These are phyloP conservation scores for Eremomyces bilateralis DNA, from an alignment of 495 filamentous ascomycete genomes.

Conservation along the genomic window DNA sequence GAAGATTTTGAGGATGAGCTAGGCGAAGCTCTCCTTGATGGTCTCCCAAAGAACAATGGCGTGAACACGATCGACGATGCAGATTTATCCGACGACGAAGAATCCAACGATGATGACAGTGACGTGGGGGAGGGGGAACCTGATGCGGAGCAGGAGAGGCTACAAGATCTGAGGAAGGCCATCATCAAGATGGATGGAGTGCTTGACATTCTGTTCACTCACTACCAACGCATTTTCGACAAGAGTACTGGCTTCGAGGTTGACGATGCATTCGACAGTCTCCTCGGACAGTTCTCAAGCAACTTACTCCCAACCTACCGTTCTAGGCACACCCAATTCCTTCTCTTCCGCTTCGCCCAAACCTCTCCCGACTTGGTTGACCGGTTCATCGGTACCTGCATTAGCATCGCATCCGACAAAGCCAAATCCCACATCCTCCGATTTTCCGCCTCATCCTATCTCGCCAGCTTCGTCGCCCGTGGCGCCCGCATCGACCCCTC, in stretches of 20 bases:
- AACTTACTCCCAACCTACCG: slow-evolving; percentile 77
- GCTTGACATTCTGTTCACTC: slow-evolving; percentile 68
- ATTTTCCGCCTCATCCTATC: slow-evolving; percentile 74
- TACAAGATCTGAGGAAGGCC: slow-evolving; percentile 48
- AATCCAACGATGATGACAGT: slow-evolving; percentile 22
- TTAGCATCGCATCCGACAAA: slow-evolving; percentile 42
- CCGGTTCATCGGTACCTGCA: slow-evolving; percentile 57
- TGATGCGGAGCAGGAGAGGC: slow-evolving; percentile 23
- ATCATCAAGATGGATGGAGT: slow-evolving; percentile 86
- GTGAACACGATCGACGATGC: too few species aligned
- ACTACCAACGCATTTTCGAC: slow-evolving; percentile 49
- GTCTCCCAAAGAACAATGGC: slow-evolving; percentile 2
- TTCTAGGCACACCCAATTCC: slow-evolving; percentile 70
- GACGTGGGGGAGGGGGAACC: slow-evolving; percentile 15
- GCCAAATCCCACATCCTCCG: slow-evolving; percentile 42
- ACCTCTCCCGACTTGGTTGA: slow-evolving; percentile 49
- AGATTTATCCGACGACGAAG: slow-evolving; percentile 23
- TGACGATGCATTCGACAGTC: slow-evolving; percentile 37
- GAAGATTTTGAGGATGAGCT: slow-evolving; percentile 62
- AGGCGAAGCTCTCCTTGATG: slow-evolving; percentile 28
- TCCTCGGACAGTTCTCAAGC: slow-evolving; percentile 61
- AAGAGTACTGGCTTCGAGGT: slow-evolving; percentile 21
- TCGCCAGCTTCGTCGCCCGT: slow-evolving; percentile 79
- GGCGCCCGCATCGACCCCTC: slow-evolving; percentile 57
- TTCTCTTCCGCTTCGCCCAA: slow-evolving; percentile 87